phyloP scores from a whole-genome alignment of 2,329 filamentous ascomycete genomes.

The Ambrosiella cleistominuta region DNA sequence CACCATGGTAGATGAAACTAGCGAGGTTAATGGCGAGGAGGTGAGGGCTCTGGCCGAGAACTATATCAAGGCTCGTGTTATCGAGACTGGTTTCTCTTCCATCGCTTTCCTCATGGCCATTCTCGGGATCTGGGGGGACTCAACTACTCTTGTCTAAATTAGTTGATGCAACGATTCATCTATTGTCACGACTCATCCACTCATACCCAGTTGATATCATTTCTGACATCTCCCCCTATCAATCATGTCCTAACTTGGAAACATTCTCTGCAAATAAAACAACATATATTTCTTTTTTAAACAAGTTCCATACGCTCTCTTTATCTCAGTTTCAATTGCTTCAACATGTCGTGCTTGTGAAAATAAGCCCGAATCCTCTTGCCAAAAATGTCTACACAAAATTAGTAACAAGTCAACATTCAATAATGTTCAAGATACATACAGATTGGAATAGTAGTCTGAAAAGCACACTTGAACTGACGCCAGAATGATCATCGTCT shows the following conservation, averaged over 20 bases:
- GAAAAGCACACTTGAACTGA: conserved; percentile 63
- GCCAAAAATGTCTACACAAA: conserved; percentile 49
- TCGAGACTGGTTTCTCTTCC: conserved; percentile 35
- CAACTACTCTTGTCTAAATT: conserved; percentile 19
- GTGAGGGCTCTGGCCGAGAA: conserved; percentile 38
- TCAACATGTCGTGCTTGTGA: conserved; percentile 53
- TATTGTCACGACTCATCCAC: no score
- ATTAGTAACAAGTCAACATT: conserved; percentile 3
- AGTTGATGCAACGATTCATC: not conserved
- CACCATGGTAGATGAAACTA: conserved; percentile 19
- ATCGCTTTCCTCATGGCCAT: conserved; percentile 43
- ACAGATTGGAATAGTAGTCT: conserved; percentile 62
- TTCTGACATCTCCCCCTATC: no score
- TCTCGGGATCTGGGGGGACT: conserved; percentile 50
- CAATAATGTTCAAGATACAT: conserved; percentile 26
- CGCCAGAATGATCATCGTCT: conserved; percentile 50
- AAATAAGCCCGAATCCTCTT: conserved; percentile 63
- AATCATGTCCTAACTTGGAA: not conserved
- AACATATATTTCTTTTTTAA: not conserved
- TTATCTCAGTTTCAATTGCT: not conserved
- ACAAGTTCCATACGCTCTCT: not conserved
- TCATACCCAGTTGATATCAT: no score
- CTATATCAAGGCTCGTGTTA: conserved; percentile 35
- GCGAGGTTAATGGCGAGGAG: conserved; percentile 42
- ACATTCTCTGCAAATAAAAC: not conserved